Base-by-base conservation (phyloP, 495 filamentous ascomycete species). In the Delitschia confertaspora region DNA sequence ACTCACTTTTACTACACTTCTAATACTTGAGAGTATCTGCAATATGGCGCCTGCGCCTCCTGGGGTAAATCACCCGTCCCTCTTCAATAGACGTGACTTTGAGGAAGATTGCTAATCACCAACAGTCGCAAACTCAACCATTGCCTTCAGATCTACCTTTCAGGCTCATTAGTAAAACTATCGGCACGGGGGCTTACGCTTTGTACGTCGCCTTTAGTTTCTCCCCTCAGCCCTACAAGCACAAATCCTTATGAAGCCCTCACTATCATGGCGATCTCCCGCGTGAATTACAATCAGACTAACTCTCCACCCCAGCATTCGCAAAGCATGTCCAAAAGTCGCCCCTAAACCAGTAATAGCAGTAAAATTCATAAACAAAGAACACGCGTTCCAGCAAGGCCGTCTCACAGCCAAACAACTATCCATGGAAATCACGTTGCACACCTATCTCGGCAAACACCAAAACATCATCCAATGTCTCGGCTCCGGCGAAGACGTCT, bases 311-410 rank as follows among this genome's bases (percentile, higher is more conserved):
- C 31, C 1, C 59, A 96, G 89, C 50, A 89, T 98, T 57, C 94
- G 93, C 64, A 98, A 95, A 69, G 91, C 89, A 21, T 75, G 74
- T 39, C 88, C 88, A 11, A 63, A 80, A 20, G 68, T 82, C 47
- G 62, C 73, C 13, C 63, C 75, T 10, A 74, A 72, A 21, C 86
- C 87, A 3, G 68, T 96, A 56, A 95, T 99, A 64, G 91, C 91
- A 6, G 86, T 95, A 60, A 99, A 99, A 66, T 85, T 96, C 65
- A 95, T 99, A 59, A 86, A 96, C 69, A 96, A 96, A 66, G 82
- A 82, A 42, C 91, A 94, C 61, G 91, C 93, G 40, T 69, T 84
- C 46, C 79, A 80, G 45, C 79, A 88, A 70, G 91, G 91, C 60
- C 83, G 84, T 45, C 82, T 99, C 49, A 85, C 79, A 23, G 74